phyloP scores from a whole-genome alignment of 306 rosid genomes.

The Prunus mume region DNA sequence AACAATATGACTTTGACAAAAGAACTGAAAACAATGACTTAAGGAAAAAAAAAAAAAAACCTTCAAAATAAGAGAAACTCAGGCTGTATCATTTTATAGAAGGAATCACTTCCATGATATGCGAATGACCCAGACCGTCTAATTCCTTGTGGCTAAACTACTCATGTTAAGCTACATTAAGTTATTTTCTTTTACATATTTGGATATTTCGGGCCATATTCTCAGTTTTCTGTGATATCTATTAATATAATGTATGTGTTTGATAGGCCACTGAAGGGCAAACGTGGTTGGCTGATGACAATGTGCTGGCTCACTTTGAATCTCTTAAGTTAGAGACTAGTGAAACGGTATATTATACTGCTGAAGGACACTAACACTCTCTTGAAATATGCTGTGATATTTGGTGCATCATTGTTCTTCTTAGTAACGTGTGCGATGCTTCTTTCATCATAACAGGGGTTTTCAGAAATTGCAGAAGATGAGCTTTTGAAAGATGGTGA shows the following conservation, averaged over 20 bases:
- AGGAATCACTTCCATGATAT: conserved; percentile 1
- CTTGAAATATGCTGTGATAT: conserved; percentile 15
- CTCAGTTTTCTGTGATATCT: background rate
- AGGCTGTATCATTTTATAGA: background rate
- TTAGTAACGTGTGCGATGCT: conserved; percentile 18
- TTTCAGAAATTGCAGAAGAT: conserved; percentile 45
- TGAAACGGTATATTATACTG: conserved; percentile 47
- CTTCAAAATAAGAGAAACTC: background rate
- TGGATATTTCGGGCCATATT: background rate
- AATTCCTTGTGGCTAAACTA: background rate
- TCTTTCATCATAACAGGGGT: conserved; percentile 41
- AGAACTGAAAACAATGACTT: background rate
- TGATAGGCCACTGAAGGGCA: conserved; percentile 52
- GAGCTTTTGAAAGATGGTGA: conserved; percentile 57
- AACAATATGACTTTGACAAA: background rate
- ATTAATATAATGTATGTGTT: conserved; percentile 18
- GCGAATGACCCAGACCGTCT: conserved; percentile 3
- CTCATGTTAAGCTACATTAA: background rate
- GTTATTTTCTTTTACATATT: background rate
- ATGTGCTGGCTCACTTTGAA: conserved; percentile 71
- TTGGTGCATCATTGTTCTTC: conserved; percentile 20
- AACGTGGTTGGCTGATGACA: conserved; percentile 81
- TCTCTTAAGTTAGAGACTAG: conserved; percentile 69
- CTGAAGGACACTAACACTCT: conserved; percentile 1
- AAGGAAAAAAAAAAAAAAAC: background rate